Evolutionary conservation across 306 rosid species (phyloP).

Genomic region (Arachis stenosperma): DNA sequence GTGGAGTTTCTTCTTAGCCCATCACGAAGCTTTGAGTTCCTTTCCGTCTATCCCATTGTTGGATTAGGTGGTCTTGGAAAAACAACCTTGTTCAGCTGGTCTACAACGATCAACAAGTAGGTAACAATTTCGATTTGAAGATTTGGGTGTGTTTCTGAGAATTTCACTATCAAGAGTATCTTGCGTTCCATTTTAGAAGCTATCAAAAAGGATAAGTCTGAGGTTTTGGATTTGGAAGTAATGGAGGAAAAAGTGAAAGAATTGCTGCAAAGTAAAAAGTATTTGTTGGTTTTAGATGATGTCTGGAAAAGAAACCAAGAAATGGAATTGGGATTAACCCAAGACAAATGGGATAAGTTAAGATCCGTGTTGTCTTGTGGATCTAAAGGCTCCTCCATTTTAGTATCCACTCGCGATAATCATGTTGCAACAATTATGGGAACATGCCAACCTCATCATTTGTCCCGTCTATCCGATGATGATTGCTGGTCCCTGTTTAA

Average conservation of each 20-base stretch:
- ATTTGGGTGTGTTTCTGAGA: background rate
- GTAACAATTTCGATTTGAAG: too few species aligned
- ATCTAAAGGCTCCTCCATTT: slow-evolving; percentile 16
- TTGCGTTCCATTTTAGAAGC: background rate
- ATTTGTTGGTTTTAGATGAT: slow-evolving; percentile 12
- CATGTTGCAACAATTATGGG: slow-evolving; percentile 11
- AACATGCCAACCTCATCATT: background rate
- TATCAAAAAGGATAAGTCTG: background rate
- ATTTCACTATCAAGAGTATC: background rate
- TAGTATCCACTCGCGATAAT: slow-evolving; percentile 8
- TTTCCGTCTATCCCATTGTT: too few species aligned
- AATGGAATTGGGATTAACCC: background rate
- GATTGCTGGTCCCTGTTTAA: slow-evolving; percentile 24
- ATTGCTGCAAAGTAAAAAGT: slow-evolving; percentile 1
- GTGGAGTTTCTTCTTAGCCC: too few species aligned
- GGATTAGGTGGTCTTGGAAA: too few species aligned
- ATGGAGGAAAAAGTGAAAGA: background rate
- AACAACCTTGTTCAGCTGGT: too few species aligned
- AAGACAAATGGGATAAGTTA: slow-evolving; percentile 13
- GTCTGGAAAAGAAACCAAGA: slow-evolving; percentile 4
- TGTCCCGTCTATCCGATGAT: background rate
- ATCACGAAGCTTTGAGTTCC: too few species aligned
- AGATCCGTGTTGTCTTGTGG: slow-evolving; percentile 26
- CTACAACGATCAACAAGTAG: too few species aligned
- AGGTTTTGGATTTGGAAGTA: background rate